phyloP scores from a whole-genome alignment of 108 stramenopile genomes.

The Nitzschia sp. region DNA sequence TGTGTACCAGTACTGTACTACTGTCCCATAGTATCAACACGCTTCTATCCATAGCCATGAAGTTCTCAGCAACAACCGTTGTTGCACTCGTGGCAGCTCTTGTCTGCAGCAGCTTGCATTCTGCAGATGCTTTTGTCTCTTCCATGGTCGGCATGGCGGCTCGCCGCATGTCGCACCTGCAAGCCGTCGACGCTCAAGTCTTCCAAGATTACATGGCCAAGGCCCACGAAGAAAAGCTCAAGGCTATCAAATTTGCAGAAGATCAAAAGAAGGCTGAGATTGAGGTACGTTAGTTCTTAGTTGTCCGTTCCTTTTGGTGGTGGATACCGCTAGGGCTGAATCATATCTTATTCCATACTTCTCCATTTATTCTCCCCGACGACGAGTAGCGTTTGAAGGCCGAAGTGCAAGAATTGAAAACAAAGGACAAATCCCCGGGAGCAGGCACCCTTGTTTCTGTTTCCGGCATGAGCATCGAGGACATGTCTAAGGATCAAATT shows the following conservation, averaged over 20 bases:
- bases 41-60: no score
- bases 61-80: no score
- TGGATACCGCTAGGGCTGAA: background rate
- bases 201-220: conserved; percentile 78
- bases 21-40: no score
- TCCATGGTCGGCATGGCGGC: no score
- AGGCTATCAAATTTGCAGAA: conserved; percentile 61
- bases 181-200: conserved; percentile 11
- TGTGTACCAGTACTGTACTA: no score
- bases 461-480: conserved; percentile 13
- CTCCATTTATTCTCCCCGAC: background rate
- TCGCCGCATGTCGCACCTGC: no score
- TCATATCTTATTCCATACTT: background rate
- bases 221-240: conserved; percentile 79
- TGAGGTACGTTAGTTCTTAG: conserved; percentile 39
- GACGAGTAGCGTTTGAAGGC: conserved; percentile 48
- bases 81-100: no score
- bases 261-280: conserved; percentile 73
- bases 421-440: conserved; percentile 11
- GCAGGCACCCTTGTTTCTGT: conserved; percentile 18
- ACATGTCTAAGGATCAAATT: conserved; percentile 41
- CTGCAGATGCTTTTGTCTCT: no score
- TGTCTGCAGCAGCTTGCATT: no score
- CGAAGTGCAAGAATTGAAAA: conserved; percentile 51
- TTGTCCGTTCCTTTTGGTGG: background rate